These are phyloP conservation scores for Phytophthora pinifolia DNA, from an alignment of 352 stramenopile species.

Conservation along the genomic window DNA sequence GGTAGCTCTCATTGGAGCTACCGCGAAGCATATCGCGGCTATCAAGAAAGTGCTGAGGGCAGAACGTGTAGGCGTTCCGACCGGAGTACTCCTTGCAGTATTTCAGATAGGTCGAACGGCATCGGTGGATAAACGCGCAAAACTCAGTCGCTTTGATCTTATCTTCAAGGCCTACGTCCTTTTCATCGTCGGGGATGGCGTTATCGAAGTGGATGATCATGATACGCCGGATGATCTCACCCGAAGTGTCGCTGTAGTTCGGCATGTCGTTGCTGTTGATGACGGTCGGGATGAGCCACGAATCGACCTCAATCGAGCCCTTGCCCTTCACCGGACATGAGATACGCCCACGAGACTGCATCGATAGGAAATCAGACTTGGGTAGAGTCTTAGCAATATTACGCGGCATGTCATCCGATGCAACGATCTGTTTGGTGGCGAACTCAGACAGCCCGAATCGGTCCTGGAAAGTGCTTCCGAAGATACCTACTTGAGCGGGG, in stretches of 20 bases:
- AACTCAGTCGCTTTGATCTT: not conserved
- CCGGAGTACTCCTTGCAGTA: not conserved
- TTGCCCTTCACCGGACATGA: slow-evolving; percentile 3
- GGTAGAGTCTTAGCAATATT: slow-evolving; percentile 1
- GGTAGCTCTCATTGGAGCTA: not conserved
- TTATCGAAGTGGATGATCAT: not conserved
- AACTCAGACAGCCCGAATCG: not conserved
- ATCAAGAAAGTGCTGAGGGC: not conserved
- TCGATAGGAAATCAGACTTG: slow-evolving; percentile 1
- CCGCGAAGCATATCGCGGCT: not conserved
- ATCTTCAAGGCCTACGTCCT: not conserved
- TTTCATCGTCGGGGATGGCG: not conserved
- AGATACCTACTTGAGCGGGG: not conserved
- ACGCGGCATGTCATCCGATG: not conserved
- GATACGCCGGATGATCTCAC: not conserved
- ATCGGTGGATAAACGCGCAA: not conserved
- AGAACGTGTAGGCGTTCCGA: not conserved
- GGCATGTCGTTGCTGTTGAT: slow-evolving; percentile 1
- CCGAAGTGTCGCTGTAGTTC: not conserved
- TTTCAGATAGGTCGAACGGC: not conserved
- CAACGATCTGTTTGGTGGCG: not conserved
- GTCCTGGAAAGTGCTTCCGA: not conserved
- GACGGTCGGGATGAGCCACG: not conserved
- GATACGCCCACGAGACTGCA: not conserved
- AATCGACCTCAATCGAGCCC: not conserved